A percentile compares a stretch with the other conserved stretches of the same genome.
Conservation (phyloP, 768 basidiomycete species). For the Podaxis sp. region DNA sequence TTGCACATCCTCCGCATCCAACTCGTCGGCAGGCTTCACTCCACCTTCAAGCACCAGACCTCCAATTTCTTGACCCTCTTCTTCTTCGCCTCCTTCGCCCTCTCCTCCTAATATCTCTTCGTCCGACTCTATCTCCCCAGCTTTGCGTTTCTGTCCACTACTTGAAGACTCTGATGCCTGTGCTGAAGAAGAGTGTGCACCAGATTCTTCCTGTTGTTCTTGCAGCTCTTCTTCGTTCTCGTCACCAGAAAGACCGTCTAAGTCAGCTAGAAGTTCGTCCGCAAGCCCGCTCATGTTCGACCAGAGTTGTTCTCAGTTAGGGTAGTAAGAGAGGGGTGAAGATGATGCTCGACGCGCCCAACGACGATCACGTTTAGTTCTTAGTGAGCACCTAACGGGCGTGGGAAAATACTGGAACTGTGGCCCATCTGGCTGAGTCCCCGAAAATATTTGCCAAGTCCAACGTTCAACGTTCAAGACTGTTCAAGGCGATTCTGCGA, state of each 20-base stretch:
- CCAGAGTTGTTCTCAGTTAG: slow-evolving; percentile 1
- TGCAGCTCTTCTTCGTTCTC: slow-evolving; percentile 50
- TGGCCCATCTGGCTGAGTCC: neutral
- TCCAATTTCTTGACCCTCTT: slow-evolving; percentile 45
- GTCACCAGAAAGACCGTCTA: slow-evolving; percentile 81
- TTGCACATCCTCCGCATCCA: slow-evolving; percentile 92
- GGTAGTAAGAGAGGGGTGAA: neutral
- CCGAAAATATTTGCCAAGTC: neutral
- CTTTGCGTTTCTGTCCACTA: slow-evolving; percentile 64
- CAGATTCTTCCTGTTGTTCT: slow-evolving; percentile 25
- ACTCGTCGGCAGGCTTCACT: slow-evolving; percentile 90
- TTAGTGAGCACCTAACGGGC: neutral
- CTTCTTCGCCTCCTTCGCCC: slow-evolving; percentile 47
- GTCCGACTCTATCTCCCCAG: slow-evolving; percentile 49
- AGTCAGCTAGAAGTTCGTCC: slow-evolving; percentile 90
- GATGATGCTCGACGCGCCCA: neutral
- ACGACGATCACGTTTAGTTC: neutral
- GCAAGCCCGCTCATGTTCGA: slow-evolving; percentile 74
- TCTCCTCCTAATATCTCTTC: slow-evolving; percentile 42
- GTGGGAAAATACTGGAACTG: neutral
- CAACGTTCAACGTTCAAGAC: no score
- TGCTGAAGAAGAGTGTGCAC: slow-evolving; percentile 9
- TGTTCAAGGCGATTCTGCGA: neutral
- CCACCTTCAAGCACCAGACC: slow-evolving; percentile 83
- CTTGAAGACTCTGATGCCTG: slow-evolving; percentile 13